Percentiles rank a stretch among this genome's conserved stretches.
phyloP scores from a whole-genome alignment of 805 yeast species.

The Metschnikowia drakensbergensis region DNA sequence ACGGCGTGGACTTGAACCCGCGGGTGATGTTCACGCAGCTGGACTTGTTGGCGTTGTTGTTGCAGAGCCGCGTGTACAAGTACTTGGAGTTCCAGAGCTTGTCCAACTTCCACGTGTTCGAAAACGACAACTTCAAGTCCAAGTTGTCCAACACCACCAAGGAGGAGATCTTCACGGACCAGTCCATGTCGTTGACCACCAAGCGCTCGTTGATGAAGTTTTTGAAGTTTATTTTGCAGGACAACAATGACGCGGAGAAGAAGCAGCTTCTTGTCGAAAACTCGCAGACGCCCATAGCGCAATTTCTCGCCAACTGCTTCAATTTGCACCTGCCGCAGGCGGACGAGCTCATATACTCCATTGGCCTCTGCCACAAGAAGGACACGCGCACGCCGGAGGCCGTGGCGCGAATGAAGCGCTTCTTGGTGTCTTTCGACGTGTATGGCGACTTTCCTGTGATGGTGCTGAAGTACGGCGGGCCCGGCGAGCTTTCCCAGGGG shows the following conservation, averaged over 20 bases:
- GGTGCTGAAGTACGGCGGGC: conserved; percentile 90
- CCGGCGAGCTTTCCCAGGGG: conserved; percentile 94
- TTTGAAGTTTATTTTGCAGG: conserved; percentile 72
- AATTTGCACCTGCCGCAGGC: conserved; percentile 70
- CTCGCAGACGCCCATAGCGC: conserved; percentile 51
- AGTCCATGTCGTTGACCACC: conserved; percentile 64
- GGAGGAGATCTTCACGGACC: conserved; percentile 91
- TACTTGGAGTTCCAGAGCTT: conserved; percentile 90
- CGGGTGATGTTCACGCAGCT: conserved; percentile 84
- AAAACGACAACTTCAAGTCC: conserved; percentile 78
- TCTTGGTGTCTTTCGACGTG: conserved; percentile 78
- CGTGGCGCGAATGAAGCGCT: conserved; percentile 75
- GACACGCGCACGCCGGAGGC: conserved; percentile 69
- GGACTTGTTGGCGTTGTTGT: conserved; percentile 73
- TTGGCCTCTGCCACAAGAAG: conserved; percentile 69
- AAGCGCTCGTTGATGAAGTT: conserved; percentile 89
- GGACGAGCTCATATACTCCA: conserved; percentile 78
- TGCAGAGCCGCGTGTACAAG: conserved; percentile 83
- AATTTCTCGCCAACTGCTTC: conserved; percentile 62
- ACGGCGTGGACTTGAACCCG: conserved; percentile 85
- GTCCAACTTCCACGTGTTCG: conserved; percentile 88
- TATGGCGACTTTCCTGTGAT: conserved; percentile 94
- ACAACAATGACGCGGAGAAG: conserved; percentile 56
- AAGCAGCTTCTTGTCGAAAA: conserved; percentile 55
- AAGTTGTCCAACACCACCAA: conserved; percentile 76